phyloP scores from a whole-genome alignment of 2,329 filamentous ascomycete species.

The Sporothrix luriei region DNA sequence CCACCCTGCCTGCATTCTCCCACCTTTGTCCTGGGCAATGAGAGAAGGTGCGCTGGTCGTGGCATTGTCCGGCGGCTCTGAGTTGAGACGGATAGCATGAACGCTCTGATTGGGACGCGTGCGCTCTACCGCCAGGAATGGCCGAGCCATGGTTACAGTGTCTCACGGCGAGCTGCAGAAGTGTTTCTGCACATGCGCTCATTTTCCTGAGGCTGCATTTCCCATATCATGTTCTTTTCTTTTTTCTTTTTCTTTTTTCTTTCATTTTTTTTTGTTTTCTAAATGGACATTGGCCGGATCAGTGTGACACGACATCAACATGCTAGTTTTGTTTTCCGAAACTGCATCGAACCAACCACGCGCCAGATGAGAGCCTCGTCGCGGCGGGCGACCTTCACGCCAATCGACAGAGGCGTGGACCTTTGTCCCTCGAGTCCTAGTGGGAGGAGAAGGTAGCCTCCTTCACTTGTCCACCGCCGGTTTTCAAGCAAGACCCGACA shows the following conservation, averaged over 20 bases:
- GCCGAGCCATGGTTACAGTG: conserved; percentile 14
- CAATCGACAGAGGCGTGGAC: background rate
- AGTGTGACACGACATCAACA: conserved; percentile 7
- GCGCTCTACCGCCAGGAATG: background rate
- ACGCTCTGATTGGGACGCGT: conserved; percentile 5
- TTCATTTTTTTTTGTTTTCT: background rate
- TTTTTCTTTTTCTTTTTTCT: background rate
- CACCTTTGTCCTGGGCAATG: conserved; percentile 6
- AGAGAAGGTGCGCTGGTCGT: background rate
- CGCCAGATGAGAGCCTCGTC: background rate
- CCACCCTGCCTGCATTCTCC: background rate
- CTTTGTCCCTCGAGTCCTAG: background rate
- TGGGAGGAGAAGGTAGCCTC: background rate
- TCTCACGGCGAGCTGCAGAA: conserved; percentile 5
- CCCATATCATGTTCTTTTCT: background rate
- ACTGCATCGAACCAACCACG: background rate
- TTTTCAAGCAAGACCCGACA: background rate
- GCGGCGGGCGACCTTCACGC: background rate
- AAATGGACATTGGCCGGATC: background rate
- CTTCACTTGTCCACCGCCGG: background rate
- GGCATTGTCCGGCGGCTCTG: background rate
- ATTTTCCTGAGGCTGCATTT: background rate
- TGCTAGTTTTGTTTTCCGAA: conserved; percentile 5
- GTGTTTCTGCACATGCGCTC: background rate
- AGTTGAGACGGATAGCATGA: conserved; percentile 14